A percentile compares a stretch with the other conserved stretches of the same genome.
phyloP scores from a whole-genome alignment of 2,329 filamentous ascomycete species.

The Phoma sp. region DNA sequence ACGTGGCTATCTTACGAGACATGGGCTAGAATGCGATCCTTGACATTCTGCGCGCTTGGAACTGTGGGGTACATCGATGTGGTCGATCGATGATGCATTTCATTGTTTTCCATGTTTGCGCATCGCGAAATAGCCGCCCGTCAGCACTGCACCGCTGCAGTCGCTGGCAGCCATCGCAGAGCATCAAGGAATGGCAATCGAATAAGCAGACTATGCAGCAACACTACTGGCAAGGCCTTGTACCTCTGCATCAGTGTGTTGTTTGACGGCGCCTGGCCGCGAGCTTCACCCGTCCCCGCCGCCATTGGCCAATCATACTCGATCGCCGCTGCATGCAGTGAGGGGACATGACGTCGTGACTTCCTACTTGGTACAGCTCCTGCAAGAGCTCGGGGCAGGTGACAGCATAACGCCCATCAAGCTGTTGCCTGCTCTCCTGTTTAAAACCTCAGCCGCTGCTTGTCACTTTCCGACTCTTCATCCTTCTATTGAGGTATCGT shows the following conservation, averaged over 20 bases:
- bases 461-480: slow-evolving; percentile 12
- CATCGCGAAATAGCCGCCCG: slow-evolving; percentile 1
- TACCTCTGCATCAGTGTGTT: slow-evolving; percentile 12
- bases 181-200: neutral
- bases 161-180: neutral
- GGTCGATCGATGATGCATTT: slow-evolving; percentile 18
- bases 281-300: slow-evolving; percentile 13
- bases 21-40: slow-evolving; percentile 11
- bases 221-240: neutral
- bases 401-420: slow-evolving; percentile 25
- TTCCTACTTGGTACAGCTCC: slow-evolving; percentile 35
- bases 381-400: slow-evolving; percentile 32
- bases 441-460: slow-evolving; percentile 27
- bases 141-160: neutral
- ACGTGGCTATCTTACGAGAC: slow-evolving; percentile 18
- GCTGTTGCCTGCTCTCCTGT: slow-evolving; percentile 32
- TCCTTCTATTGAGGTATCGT: slow-evolving; percentile 10
- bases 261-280: slow-evolving; percentile 12
- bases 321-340: slow-evolving; percentile 30
- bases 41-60: slow-evolving; percentile 12
- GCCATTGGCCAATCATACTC: slow-evolving; percentile 9
- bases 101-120: slow-evolving; percentile 10
- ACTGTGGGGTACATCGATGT: slow-evolving; percentile 13
- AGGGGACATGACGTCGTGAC: slow-evolving; percentile 38
- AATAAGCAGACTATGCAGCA: neutral